A percentile compares a stretch with the other conserved stretches of the same genome.
Conservation (phyloP, 208 protist genomes). For the Entamoeba dispar region DNA sequence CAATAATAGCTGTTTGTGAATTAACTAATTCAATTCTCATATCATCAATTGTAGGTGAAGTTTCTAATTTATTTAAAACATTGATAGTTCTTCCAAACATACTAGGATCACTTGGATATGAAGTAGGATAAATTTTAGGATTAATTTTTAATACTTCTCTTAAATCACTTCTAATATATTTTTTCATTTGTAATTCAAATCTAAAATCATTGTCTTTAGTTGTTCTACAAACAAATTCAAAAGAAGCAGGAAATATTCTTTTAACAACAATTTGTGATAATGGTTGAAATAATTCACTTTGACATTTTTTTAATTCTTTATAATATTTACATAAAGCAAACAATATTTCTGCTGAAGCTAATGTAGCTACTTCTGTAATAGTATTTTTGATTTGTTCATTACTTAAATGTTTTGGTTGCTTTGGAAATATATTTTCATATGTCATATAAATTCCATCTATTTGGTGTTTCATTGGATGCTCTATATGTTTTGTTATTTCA, state of each 20-base stretch:
- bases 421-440: neutral
- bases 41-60: neutral
- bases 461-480: neutral
- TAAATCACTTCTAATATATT: neutral
- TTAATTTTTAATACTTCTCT: neutral
- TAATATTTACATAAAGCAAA: neutral
- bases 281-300: neutral
- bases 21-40: neutral
- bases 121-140: neutral
- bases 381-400: neutral
- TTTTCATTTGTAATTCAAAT: neutral
- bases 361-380: neutral
- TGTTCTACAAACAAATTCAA: neutral
- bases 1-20: neutral
- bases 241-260: neutral
- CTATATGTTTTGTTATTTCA: neutral
- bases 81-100: neutral
- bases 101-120: neutral
- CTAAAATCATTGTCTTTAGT: neutral
- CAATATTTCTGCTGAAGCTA: neutral
- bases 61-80: neutral
- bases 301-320: neutral
- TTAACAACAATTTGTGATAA: neutral
- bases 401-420: neutral
- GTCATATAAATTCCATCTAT: neutral